Conservation (phyloP, 208 protist genomes). For the Leishmania braziliensis region DNA sequence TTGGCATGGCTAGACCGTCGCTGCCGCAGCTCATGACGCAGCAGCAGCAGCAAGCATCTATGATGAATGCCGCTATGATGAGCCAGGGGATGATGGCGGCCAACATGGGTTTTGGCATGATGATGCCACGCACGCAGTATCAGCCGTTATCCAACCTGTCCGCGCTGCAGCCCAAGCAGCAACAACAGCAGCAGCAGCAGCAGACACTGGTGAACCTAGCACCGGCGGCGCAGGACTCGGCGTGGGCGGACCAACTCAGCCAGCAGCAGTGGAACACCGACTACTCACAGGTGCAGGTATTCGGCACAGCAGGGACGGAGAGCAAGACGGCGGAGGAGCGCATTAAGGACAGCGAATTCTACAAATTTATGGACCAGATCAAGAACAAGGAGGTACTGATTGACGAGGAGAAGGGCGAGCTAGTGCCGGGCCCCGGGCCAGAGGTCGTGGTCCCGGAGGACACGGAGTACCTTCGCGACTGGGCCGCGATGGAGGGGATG, state of each 20-base stretch:
- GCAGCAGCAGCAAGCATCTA: slow-evolving; percentile 38
- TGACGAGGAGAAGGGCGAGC: slow-evolving; percentile 77
- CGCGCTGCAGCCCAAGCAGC: slow-evolving; percentile 35
- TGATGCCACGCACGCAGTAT: slow-evolving; percentile 51
- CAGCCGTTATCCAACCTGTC: slow-evolving; percentile 41
- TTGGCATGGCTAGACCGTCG: slow-evolving; percentile 24
- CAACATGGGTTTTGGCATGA: slow-evolving; percentile 49
- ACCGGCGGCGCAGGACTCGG: slow-evolving; percentile 22
- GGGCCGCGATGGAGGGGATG: slow-evolving; percentile 50
- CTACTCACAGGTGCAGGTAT: slow-evolving; percentile 72
- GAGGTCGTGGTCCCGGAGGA: slow-evolving; percentile 60
- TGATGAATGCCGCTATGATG: slow-evolving; percentile 52
- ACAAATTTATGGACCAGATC: slow-evolving; percentile 83
- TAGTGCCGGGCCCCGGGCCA: slow-evolving; percentile 72
- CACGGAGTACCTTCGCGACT: slow-evolving; percentile 58
- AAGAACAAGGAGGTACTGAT: slow-evolving; percentile 74
- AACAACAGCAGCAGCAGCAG: slow-evolving; percentile 7
- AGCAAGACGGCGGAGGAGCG: slow-evolving; percentile 62
- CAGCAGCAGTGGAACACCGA: slow-evolving; percentile 74
- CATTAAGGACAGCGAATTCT: slow-evolving; percentile 71
- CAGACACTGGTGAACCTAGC: slow-evolving; percentile 21
- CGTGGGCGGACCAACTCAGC: slow-evolving; percentile 65
- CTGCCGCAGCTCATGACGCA: slow-evolving; percentile 46
- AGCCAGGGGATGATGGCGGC: slow-evolving; percentile 42
- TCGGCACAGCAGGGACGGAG: slow-evolving; percentile 46